Percentiles rank a stretch among this genome's conserved stretches.
These are phyloP conservation scores for Chrysosporium keratinophilum DNA, from an alignment of 2,329 filamentous ascomycete genomes.

Conservation along the genomic window DNA sequence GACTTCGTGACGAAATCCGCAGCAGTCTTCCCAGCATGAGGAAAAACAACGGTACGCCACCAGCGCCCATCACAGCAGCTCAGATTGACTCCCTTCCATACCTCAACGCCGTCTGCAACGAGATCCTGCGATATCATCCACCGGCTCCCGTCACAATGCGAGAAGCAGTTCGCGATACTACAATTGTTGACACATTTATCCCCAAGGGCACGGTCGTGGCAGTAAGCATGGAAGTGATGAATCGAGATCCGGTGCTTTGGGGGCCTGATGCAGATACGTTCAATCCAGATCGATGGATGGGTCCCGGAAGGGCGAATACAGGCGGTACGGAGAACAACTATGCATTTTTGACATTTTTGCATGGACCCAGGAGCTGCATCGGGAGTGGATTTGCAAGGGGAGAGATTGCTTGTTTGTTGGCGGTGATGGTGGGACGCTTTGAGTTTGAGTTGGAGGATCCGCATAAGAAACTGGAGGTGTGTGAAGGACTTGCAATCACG, in stretches of 20 bases:
- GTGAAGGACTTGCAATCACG: slow-evolving; percentile 59
- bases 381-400: slow-evolving; percentile 68
- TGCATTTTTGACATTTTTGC: slow-evolving; percentile 69
- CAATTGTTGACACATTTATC: slow-evolving; percentile 52
- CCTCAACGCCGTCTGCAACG: slow-evolving; percentile 66
- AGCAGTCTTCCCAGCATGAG: slow-evolving; percentile 44
- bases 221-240: slow-evolving; percentile 56
- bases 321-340: slow-evolving; percentile 69
- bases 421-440: slow-evolving; percentile 65
- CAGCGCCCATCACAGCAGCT: slow-evolving; percentile 32
- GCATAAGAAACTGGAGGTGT: slow-evolving; percentile 52
- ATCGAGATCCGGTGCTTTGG: slow-evolving; percentile 61
- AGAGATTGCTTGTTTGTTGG: slow-evolving; percentile 76
- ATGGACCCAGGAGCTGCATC: slow-evolving; percentile 79
- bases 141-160: slow-evolving; percentile 64
- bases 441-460: slow-evolving; percentile 55
- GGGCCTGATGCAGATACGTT: slow-evolving; percentile 64
- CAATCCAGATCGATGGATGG: slow-evolving; percentile 67
- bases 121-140: slow-evolving; percentile 62
- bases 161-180: slow-evolving; percentile 54
- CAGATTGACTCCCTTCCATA: slow-evolving; percentile 64
- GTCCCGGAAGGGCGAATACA: slow-evolving; percentile 42
- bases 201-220: slow-evolving; percentile 61
- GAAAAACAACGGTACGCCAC: slow-evolving; percentile 50
- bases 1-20: slow-evolving; percentile 59